These are phyloP conservation scores for Mychonastes homosphaera DNA, from an alignment of 139 green algal species.

Conservation along the genomic window DNA sequence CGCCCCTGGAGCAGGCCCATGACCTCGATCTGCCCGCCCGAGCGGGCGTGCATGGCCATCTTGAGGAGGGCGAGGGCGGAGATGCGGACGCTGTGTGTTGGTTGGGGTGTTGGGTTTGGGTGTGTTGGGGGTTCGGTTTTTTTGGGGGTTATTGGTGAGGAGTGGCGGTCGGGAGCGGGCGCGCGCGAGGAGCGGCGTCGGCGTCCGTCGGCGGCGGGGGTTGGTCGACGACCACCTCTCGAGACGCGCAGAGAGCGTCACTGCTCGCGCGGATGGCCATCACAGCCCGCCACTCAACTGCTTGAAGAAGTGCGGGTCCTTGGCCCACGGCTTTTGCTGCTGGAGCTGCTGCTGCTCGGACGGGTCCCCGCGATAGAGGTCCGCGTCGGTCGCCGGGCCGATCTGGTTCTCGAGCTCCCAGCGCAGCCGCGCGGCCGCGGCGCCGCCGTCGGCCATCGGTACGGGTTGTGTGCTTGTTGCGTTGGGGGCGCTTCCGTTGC, in stretches of 20 bases:
- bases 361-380: conserved; percentile 72
- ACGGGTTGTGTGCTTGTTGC: too few relatives aligned
- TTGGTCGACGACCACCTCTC: too few relatives aligned
- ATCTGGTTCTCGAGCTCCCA: conserved; percentile 92
- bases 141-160: too few relatives aligned
- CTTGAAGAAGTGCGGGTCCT: conserved; percentile 85
- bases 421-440: conserved; percentile 28
- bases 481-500: too few relatives aligned
- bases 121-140: background rate
- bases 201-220: too few relatives aligned
- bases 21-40: conserved; percentile 71
- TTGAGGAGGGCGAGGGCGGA: conserved; percentile 93
- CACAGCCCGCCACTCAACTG: too few relatives aligned
- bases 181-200: too few relatives aligned
- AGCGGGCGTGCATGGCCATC: conserved; percentile 92
- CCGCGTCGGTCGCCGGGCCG: conserved; percentile 22
- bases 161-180: too few relatives aligned
- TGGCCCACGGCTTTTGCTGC: conserved; percentile 73
- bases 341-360: conserved; percentile 50
- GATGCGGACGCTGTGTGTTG: conserved; percentile 77
- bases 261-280: background rate
- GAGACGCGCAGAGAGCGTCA: too few relatives aligned
- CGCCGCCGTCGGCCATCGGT: too few relatives aligned
- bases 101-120: background rate
- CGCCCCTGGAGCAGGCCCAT: conserved; percentile 97